phyloP scores from a whole-genome alignment of 2,329 filamentous ascomycete genomes.

The Geosmithia putterillii region DNA sequence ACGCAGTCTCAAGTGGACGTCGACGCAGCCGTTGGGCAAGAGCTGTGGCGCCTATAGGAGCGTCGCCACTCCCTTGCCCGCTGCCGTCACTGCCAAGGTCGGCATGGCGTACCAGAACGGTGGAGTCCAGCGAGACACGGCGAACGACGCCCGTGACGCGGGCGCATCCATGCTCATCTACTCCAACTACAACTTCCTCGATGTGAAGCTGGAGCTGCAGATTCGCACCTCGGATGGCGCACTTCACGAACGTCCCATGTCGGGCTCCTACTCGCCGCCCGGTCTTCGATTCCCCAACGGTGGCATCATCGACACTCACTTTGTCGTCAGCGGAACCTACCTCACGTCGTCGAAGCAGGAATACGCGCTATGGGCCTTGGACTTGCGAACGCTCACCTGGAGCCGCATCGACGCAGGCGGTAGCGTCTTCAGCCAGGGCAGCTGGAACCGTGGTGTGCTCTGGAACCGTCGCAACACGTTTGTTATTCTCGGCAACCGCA shows the following conservation, averaged over 20 bases:
- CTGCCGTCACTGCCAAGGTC: conserved; percentile 51
- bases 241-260: conserved; percentile 80
- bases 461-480: conserved; percentile 94
- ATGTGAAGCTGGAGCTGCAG: conserved; percentile 92
- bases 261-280: conserved; percentile 73
- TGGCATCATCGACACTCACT: conserved; percentile 88
- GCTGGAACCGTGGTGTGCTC: conserved; percentile 90
- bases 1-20: conserved; percentile 89
- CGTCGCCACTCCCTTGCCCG: conserved; percentile 75
- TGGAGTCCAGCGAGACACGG: conserved; percentile 28
- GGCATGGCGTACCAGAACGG: conserved; percentile 41
- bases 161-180: conserved; percentile 85
- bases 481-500: conserved; percentile 87
- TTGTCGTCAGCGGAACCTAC: conserved; percentile 95
- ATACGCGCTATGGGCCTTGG: conserved; percentile 91
- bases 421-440: conserved; percentile 89
- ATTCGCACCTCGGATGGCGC: conserved; percentile 75
- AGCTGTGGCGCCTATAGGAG: conserved; percentile 95
- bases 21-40: conserved; percentile 73
- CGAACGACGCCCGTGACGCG: conserved; percentile 39
- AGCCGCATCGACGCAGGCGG: conserved; percentile 90
- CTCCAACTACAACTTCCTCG: conserved; percentile 97
- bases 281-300: conserved; percentile 93
- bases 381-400: conserved; percentile 82
- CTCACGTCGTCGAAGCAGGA: conserved; percentile 96